Conservation (phyloP, 2,329 filamentous ascomycete species). For the Sporothrix globosa region DNA sequence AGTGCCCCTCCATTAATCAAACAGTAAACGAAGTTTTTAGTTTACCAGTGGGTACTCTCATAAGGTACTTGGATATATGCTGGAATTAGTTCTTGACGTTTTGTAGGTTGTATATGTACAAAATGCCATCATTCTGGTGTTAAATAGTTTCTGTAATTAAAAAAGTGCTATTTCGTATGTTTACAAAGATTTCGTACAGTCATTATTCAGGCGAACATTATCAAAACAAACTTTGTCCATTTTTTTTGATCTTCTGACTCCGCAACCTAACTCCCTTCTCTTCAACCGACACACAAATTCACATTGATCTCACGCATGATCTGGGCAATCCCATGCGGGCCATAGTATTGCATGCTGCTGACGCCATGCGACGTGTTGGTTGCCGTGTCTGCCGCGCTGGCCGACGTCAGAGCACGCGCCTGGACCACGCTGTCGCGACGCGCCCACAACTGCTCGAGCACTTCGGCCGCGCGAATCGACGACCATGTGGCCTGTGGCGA, state of each 20-base stretch:
- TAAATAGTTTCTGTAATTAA: neutral
- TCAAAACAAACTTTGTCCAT: neutral
- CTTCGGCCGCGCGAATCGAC: slow-evolving; percentile 32
- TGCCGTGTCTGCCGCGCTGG: neutral
- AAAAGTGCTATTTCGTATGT: neutral
- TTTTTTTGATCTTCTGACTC: neutral
- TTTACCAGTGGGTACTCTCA: neutral
- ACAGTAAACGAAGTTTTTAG: slow-evolving; percentile 2
- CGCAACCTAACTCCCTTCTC: neutral
- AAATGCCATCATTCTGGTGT: neutral
- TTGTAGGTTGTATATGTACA: too few relatives aligned
- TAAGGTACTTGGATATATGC: neutral
- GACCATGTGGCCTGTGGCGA: slow-evolving; percentile 32
- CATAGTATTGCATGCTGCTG: slow-evolving; percentile 28
- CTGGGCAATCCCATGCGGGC: slow-evolving; percentile 31
- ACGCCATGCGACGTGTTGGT: neutral
- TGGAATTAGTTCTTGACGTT: too few relatives aligned
- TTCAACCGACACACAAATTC: slow-evolving; percentile 26
- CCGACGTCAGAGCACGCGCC: neutral
- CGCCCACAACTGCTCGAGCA: slow-evolving; percentile 35
- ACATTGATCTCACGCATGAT: slow-evolving; percentile 31
- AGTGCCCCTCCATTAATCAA: neutral
- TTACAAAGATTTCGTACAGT: neutral
- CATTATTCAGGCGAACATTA: neutral
- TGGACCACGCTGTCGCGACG: slow-evolving; percentile 17